Evolutionary conservation across 2,329 filamentous ascomycete species (phyloP), one percentile per base, ranked within the genome.

Genomic region (Ophidiomyces ophidiicola): DNA sequence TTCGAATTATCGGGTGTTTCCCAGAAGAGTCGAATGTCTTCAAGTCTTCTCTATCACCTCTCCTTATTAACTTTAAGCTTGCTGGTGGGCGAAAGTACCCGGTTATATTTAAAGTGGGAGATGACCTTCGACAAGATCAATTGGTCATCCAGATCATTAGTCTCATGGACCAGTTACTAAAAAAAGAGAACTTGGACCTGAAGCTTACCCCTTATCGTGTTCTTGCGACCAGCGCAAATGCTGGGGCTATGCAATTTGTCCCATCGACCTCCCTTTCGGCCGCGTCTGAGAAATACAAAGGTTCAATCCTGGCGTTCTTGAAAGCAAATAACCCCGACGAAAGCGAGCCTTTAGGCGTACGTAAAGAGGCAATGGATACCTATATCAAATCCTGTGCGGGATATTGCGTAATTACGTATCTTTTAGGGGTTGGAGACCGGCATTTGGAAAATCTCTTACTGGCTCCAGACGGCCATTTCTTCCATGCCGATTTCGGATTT

Each of bases 361-460:
- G 87, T 19, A 87, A 88, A 56, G 88, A 94, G 55, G 80, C 84
- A 0, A 80, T 98, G 64, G 90, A 98, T 50, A 94, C 81, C 1
- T 98, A 94, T 56, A 78, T 96, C 55, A 88, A 87, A 56, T 94
- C 86, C 0, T 94, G 90, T 55, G 90, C 90, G 0, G 90, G 90
- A 23, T 98, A 98, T 63, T 96, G 90, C 59, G 90, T 98, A 10
- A 94, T 98, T 50, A 98, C 92, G 0, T 98, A 98, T 59, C 82
- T 98, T 11, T 74, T 98, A 8, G 92, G 90, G 21, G 90, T 98
- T 2, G 90, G 90, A 14, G 90, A 98, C 57, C 79, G 90, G 1
- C 90, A 98, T 61, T 72, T 96, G 2, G 90, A 98, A 58, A 98
- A 98, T 53, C 74, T 98, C 1, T 76, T 98, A 18, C 75, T 98